These are phyloP conservation scores for Citeromyces nyonsensis DNA, from an alignment of 805 yeast genomes.

Conservation along the genomic window DNA sequence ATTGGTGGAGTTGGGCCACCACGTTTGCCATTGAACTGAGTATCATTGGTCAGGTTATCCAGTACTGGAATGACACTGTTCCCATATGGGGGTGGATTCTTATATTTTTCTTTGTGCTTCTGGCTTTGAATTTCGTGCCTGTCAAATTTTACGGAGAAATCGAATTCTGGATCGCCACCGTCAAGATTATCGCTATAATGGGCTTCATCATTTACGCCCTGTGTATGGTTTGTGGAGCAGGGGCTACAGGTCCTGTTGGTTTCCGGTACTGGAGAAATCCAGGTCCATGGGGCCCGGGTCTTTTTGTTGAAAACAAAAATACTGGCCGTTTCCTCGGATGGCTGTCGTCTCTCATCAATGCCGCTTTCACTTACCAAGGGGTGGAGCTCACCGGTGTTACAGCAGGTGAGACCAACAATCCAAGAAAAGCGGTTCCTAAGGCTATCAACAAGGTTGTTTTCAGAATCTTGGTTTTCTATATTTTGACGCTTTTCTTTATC, in stretches of 20 bases:
- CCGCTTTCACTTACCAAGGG: constrained; percentile 72
- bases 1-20: constrained; percentile 68
- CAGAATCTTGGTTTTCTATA: constrained; percentile 53
- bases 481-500: constrained; percentile 47
- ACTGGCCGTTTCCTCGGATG: constrained; percentile 55
- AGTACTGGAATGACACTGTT: constrained; percentile 54
- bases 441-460: constrained; percentile 55
- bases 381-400: constrained; percentile 63
- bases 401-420: constrained; percentile 60
- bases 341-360: constrained; percentile 51
- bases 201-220: constrained; percentile 58
- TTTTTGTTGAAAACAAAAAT: constrained; percentile 24
- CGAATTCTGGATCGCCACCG: constrained; percentile 58
- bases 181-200: constrained; percentile 52
- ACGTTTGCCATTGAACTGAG: constrained; percentile 64
- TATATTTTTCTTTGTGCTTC: constrained; percentile 44
- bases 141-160: constrained; percentile 60
- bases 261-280: constrained; percentile 74
- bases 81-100: constrained; percentile 62
- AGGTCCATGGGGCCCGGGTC: constrained; percentile 64
- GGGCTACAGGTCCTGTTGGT: constrained; percentile 52
- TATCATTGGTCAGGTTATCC: constrained; percentile 49
- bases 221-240: constrained; percentile 66
- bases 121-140: constrained; percentile 42
- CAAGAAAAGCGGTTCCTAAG: constrained; percentile 53